A percentile compares a stretch with the other conserved stretches of the same genome.
Evolutionary conservation across 129 eudicot species (phyloP).

Genomic region (Mikania micrantha): DNA sequence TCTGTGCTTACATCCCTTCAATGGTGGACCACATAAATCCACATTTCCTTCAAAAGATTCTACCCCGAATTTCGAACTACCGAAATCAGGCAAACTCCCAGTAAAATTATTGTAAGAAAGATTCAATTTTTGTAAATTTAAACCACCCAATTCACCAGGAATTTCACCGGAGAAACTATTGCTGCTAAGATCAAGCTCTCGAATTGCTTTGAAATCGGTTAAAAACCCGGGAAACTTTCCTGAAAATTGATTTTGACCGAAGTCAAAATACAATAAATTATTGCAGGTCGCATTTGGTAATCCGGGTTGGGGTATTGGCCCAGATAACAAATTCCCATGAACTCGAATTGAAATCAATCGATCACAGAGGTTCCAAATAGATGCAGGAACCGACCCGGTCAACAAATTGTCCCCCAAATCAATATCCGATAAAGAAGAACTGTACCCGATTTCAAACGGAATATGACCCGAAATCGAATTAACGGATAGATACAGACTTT

Average conservation of each 20-base stretch:
- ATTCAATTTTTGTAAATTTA: conserved; percentile 59
- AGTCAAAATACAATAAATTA: conserved; percentile 50
- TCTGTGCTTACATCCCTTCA: conserved; percentile 39
- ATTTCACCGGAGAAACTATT: conserved; percentile 64
- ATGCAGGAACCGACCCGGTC: conserved; percentile 61
- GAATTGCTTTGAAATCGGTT: conserved; percentile 45
- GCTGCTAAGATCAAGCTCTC: conserved; percentile 60
- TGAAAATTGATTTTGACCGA: conserved; percentile 57
- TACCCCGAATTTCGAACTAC: conserved; percentile 49
- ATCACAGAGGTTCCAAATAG: conserved; percentile 87
- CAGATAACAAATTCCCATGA: conserved; percentile 68
- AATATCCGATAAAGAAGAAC: conserved; percentile 58
- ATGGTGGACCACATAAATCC: conserved; percentile 70
- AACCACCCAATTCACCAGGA: conserved; percentile 38
- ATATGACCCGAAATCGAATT: conserved; percentile 57
- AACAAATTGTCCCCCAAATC: conserved; percentile 77
- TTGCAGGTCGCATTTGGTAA: conserved; percentile 68
- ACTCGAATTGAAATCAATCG: conserved; percentile 49
- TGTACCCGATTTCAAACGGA: conserved; percentile 88
- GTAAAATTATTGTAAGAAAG: conserved; percentile 67
- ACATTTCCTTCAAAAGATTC: conserved; percentile 77
- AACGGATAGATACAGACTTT: conserved; percentile 54
- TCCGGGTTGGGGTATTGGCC: conserved; percentile 71
- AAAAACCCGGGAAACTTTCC: conserved; percentile 67
- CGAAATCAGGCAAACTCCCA: conserved; percentile 78